Evolutionary conservation across 176 grass and related monocot genomes (phyloP).

Genomic region (Eleusine indica): DNA sequence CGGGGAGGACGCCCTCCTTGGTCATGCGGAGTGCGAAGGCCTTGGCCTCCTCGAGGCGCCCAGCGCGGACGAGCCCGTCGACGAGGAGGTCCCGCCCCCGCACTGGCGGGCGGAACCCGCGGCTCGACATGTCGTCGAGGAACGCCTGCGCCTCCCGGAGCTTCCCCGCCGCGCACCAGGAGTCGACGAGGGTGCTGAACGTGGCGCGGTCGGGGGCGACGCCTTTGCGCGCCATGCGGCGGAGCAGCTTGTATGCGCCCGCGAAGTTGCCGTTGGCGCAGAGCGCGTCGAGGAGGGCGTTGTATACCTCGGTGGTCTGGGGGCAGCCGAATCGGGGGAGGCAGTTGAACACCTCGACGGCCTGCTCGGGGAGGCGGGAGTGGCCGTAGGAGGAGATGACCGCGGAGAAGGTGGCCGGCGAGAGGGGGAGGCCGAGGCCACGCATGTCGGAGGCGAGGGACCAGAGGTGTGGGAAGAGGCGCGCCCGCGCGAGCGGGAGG

Average conservation of each 20-base stretch:
- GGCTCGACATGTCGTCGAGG: constrained; percentile 85
- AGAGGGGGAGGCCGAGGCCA: constrained; percentile 63
- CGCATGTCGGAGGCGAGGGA: constrained; percentile 79
- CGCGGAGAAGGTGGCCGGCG: constrained; percentile 60
- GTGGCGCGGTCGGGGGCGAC: constrained; percentile 75
- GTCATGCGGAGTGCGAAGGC: constrained; percentile 85
- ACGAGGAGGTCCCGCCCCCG: constrained; percentile 83
- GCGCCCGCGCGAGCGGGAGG: constrained; percentile 69
- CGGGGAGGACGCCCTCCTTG: constrained; percentile 92
- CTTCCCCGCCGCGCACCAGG: constrained; percentile 90
- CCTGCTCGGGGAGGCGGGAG: constrained; percentile 64
- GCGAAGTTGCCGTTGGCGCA: constrained; percentile 72
- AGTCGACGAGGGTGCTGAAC: constrained; percentile 89
- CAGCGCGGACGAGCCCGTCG: constrained; percentile 81
- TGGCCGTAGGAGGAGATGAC: constrained; percentile 84
- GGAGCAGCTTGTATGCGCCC: constrained; percentile 84
- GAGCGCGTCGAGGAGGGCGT: constrained; percentile 88
- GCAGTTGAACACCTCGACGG: constrained; percentile 92
- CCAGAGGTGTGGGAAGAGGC: constrained; percentile 83
- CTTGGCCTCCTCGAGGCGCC: constrained; percentile 81
- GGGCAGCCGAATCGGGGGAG: constrained; percentile 80
- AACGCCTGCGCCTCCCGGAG: constrained; percentile 86
- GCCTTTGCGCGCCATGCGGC: constrained; percentile 82
- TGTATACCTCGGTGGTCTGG: constrained; percentile 84
- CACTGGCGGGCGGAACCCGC: constrained; percentile 78